Conservation (phyloP, 345 rosid species). For the Trapa incisa region DNA sequence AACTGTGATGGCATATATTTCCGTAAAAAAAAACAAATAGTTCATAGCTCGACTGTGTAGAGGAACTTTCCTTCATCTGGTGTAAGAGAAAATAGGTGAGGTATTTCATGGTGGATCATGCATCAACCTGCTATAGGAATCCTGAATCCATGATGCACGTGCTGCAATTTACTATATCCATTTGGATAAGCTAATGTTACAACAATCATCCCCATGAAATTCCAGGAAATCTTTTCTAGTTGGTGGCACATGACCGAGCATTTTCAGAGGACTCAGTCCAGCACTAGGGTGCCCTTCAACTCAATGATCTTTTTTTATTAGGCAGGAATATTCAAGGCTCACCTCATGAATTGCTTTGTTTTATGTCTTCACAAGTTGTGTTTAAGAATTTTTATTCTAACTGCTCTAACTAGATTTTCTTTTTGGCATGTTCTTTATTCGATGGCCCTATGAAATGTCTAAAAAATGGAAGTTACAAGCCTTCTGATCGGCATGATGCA, state of each 20-base stretch:
- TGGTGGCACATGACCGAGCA: conserved; percentile 70
- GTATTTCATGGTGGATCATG: not conserved
- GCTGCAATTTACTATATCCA: not conserved
- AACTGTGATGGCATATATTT: not conserved
- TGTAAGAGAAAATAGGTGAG: not conserved
- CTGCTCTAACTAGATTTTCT: not conserved
- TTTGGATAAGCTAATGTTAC: not conserved
- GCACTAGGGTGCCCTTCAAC: conserved; percentile 52
- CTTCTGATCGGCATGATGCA: conserved; percentile 52
- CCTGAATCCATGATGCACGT: not conserved
- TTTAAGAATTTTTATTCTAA: not conserved
- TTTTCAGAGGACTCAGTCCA: conserved; percentile 62
- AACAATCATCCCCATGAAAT: not conserved
- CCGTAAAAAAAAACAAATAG: not conserved
- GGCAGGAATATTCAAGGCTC: conserved; percentile 43
- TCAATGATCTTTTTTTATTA: conserved; percentile 77
- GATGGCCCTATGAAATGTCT: conserved; percentile 28
- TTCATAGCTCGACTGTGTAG: not conserved
- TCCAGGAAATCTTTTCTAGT: conserved; percentile 68
- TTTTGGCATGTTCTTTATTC: not conserved
- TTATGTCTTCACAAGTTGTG: not conserved
- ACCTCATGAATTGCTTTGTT: not conserved
- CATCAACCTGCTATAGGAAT: not conserved
- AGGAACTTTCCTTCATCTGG: not conserved
- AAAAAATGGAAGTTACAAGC: conserved; percentile 72